Conservation (phyloP, 2,329 filamentous ascomycete species). For the Colletotrichum aenigma region DNA sequence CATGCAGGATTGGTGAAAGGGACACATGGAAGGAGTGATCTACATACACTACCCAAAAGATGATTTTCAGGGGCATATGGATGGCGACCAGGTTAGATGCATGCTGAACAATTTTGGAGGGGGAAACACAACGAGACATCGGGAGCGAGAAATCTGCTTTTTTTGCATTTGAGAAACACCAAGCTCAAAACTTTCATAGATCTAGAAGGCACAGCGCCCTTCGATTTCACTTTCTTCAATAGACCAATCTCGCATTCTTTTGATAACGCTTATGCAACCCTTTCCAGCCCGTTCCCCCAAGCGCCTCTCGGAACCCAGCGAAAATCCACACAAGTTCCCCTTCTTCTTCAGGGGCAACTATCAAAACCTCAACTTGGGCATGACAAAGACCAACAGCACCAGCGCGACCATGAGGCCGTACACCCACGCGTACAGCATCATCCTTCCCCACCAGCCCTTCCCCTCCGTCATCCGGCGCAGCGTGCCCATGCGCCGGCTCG, state of each 20-base stretch:
- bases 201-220: background rate
- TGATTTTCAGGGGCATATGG: background rate
- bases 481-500: constrained; percentile 77
- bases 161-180: background rate
- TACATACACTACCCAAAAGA: background rate
- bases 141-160: background rate
- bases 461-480: constrained; percentile 84
- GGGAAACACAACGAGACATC: background rate
- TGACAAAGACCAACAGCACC: constrained; percentile 80
- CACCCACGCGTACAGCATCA: constrained; percentile 85
- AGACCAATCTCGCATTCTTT: background rate
- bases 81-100: background rate
- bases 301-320: background rate
- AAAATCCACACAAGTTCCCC: background rate
- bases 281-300: background rate
- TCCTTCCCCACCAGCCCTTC: constrained; percentile 82
- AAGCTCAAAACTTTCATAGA: background rate
- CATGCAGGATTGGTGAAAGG: background rate
- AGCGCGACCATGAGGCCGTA: constrained; percentile 80
- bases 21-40: background rate
- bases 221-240: background rate
- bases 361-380: constrained; percentile 88
- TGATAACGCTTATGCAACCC: background rate
- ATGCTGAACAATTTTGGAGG: background rate
- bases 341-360: background rate